A percentile compares a stretch with the other conserved stretches of the same genome.
Evolutionary conservation across 441 rosid species (phyloP).

Genomic region (Capsella rubella): DNA sequence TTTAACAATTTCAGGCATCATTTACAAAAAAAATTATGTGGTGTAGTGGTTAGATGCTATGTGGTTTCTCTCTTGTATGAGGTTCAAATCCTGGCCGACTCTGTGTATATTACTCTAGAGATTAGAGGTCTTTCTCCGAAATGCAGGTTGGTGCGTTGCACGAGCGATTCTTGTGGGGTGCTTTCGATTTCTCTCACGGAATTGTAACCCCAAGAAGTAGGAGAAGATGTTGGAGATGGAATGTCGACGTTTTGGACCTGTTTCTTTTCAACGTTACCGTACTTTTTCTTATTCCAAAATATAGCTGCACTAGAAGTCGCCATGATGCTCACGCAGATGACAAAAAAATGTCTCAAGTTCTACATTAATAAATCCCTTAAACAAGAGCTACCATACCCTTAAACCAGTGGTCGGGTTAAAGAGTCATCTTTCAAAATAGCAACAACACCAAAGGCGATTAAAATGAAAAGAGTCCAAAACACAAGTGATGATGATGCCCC

Average conservation of each 20-base stretch:
- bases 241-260: constrained; percentile 51
- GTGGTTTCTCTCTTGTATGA: too few relatives aligned
- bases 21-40: too few relatives aligned
- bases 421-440: too few relatives aligned
- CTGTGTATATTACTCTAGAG: constrained; percentile 51
- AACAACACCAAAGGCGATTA: too few relatives aligned
- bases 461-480: too few relatives aligned
- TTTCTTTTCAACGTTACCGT: constrained; percentile 34
- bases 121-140: constrained; percentile 58
- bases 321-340: constrained; percentile 50
- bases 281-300: constrained; percentile 52
- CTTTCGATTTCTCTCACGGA: constrained; percentile 56
- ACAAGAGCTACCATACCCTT: too few relatives aligned
- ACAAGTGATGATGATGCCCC: too few relatives aligned
- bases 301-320: constrained; percentile 53
- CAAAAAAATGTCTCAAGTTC: neutral
- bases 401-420: too few relatives aligned
- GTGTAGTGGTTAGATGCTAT: too few relatives aligned
- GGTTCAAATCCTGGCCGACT: too few relatives aligned
- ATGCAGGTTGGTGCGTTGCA: constrained; percentile 52
- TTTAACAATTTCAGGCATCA: too few relatives aligned
- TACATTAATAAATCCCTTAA: too few relatives aligned
- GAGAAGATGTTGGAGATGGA: constrained; percentile 42
- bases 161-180: constrained; percentile 51
- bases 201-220: constrained; percentile 45